A percentile compares a stretch with the other conserved stretches of the same genome.
Evolutionary conservation across 73 alveolate species (phyloP).

Genomic region (Stentor roeselii): DNA sequence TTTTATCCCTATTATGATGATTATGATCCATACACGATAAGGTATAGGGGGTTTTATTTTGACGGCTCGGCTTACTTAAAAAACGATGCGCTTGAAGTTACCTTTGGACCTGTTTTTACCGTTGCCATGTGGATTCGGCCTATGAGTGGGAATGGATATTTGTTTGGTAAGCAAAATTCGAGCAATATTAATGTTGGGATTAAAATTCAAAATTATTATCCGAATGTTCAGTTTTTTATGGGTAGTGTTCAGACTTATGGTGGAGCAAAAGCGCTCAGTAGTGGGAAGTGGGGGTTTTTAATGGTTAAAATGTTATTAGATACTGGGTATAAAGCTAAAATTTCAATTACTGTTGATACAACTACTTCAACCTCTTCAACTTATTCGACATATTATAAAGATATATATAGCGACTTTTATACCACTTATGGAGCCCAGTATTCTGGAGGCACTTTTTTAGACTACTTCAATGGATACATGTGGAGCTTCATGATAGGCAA

Average conservation of each 20-base stretch:
- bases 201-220: not conserved
- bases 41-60: constrained; percentile 1
- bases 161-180: not conserved
- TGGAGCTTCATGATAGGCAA: not conserved
- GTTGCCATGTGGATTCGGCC: not conserved
- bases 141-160: not conserved
- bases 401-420: not conserved
- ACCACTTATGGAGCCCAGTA: not conserved
- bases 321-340: not conserved
- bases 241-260: not conserved
- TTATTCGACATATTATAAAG: not conserved
- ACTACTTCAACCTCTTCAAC: not conserved
- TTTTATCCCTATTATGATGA: constrained; percentile 6
- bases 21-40: not conserved
- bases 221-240: not conserved
- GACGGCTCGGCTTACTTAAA: not conserved
- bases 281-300: not conserved
- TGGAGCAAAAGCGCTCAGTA: not conserved
- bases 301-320: not conserved
- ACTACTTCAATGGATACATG: not conserved
- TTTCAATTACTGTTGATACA: not conserved
- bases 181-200: not conserved
- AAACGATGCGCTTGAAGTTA: not conserved
- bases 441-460: not conserved
- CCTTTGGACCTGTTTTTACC: constrained; percentile 7